A percentile compares a stretch with the other conserved stretches of the same genome.
Evolutionary conservation across 495 filamentous ascomycete genomes (phyloP).

Genomic region (Aspergillus incahuasiensis): DNA sequence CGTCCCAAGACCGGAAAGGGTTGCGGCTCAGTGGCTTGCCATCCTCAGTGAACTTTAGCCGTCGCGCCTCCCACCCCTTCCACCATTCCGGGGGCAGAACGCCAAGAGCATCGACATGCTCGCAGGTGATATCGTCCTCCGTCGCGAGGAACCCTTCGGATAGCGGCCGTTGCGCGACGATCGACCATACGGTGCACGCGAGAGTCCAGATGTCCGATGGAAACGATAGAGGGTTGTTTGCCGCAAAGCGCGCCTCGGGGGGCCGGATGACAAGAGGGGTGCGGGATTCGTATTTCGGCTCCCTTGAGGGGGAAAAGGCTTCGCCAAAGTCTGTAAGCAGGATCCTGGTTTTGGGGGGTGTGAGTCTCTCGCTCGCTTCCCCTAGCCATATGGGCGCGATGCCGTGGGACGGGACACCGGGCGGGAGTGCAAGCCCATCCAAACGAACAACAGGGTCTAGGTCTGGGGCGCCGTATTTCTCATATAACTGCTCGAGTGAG

Average conservation of each 20-base stretch:
- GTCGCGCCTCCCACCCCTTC: constrained; percentile 18
- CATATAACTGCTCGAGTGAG: no score
- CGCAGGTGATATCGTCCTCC: constrained; percentile 30
- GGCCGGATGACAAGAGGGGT: constrained; percentile 27
- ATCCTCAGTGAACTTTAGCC: constrained; percentile 18
- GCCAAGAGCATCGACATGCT: constrained; percentile 36
- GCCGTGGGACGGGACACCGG: no score
- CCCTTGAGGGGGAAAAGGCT: no score
- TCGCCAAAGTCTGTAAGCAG: no score
- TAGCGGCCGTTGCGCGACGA: constrained; percentile 20
- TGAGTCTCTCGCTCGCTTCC: no score
- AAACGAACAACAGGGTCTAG: no score
- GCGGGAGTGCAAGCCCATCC: no score
- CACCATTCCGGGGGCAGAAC: constrained; percentile 29
- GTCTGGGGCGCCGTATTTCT: no score
- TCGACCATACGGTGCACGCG: constrained; percentile 30
- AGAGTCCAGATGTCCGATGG: constrained; percentile 37
- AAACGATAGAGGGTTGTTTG: constrained; percentile 25
- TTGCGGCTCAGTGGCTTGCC: constrained; percentile 18
- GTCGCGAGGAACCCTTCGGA: constrained; percentile 19
- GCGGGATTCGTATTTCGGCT: no score
- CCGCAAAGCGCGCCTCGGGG: constrained; percentile 30
- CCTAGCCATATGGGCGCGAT: no score
- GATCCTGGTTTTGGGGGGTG: no score
- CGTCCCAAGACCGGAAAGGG: constrained; percentile 21